A percentile compares a stretch with the other conserved stretches of the same genome.
phyloP scores from a whole-genome alignment of 148 eudicot species.

The Spergularia bocconei region DNA sequence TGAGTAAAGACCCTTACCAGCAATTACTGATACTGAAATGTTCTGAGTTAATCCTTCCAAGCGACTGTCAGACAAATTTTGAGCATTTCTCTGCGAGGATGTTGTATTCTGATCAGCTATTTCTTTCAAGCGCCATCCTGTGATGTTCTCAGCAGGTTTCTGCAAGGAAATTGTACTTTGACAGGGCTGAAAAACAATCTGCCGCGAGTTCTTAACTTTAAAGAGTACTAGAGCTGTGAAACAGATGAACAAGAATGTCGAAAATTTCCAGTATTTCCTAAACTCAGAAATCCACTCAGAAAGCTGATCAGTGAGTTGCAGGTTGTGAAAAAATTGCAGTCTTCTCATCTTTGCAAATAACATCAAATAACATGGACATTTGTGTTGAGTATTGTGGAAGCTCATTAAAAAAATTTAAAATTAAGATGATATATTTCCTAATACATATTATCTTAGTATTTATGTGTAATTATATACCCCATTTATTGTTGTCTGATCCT shows the following conservation, averaged over 20 bases:
- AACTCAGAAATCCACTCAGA: constrained; percentile 6
- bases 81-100: neutral
- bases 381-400: neutral
- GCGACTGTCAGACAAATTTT: neutral
- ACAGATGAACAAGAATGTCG: constrained; percentile 10
- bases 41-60: neutral
- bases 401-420: too few relatives aligned
- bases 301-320: constrained; percentile 14
- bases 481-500: too few relatives aligned
- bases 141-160: neutral
- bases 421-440: too few relatives aligned
- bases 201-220: constrained; percentile 6
- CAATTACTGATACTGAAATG: neutral
- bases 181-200: constrained; percentile 1
- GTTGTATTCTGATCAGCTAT: neutral
- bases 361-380: neutral
- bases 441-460: too few relatives aligned
- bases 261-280: constrained; percentile 10
- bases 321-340: constrained; percentile 6
- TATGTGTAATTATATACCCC: too few relatives aligned
- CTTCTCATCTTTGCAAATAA: constrained; percentile 1
- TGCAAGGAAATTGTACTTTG: neutral
- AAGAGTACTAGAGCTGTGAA: constrained; percentile 14
- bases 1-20: neutral
- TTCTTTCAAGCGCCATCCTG: neutral